Evolutionary conservation across 208 protist genomes (phyloP).

Genomic region (Acanthamoeba divionensis): DNA sequence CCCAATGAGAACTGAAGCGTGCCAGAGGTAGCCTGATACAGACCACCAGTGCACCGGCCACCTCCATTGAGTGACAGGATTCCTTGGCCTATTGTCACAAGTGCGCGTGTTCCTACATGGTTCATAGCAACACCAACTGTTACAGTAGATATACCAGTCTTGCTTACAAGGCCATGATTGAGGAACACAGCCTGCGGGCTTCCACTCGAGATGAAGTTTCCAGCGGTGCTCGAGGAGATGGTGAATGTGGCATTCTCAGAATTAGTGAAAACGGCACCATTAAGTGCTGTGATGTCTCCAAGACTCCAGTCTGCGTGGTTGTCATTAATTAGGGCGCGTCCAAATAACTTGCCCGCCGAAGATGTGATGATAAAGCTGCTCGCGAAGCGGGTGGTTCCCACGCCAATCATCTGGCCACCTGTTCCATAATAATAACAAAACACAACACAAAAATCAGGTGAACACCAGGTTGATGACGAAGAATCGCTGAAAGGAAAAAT

Average conservation of each 20-base stretch:
- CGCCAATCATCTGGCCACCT: too few species aligned
- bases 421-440: too few species aligned
- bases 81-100: too few species aligned
- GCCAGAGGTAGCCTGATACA: too few species aligned
- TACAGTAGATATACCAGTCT: neutral
- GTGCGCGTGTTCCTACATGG: neutral
- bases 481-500: too few species aligned
- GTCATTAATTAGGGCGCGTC: slow-evolving; percentile 32
- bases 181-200: slow-evolving; percentile 16
- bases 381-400: too few species aligned
- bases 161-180: slow-evolving; percentile 11
- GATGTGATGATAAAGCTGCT: too few species aligned
- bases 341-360: neutral
- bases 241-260: slow-evolving; percentile 39
- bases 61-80: too few species aligned
- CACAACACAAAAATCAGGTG: too few species aligned
- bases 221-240: neutral
- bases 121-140: neutral
- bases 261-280: neutral
- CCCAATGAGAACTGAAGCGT: neutral
- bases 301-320: neutral
- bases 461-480: too few species aligned
- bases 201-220: neutral
- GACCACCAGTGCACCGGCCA: too few species aligned
- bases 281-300: neutral